Conservation (phyloP, 768 basidiomycete genomes). For the Crassisporium funariophilum region DNA sequence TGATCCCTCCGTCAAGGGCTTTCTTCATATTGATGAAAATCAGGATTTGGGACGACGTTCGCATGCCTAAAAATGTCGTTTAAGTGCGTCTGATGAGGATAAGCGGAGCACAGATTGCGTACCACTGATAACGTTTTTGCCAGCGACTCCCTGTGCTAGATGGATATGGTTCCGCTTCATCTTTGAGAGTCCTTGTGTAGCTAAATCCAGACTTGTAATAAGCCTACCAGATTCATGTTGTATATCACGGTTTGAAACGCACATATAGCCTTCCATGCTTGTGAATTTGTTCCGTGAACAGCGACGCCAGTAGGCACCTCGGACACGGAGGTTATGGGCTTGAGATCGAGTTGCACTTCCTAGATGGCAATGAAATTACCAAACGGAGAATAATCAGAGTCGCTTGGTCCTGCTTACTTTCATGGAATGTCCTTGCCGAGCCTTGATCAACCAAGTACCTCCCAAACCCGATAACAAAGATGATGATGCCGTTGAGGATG, state of each 20-base stretch:
- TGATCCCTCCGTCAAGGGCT: conserved; percentile 67
- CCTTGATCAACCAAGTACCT: conserved; percentile 82
- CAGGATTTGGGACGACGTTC: conserved; percentile 72
- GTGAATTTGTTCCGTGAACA: conserved; percentile 76
- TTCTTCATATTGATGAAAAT: conserved; percentile 80
- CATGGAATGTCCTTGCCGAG: conserved; percentile 89
- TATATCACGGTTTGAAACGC: conserved; percentile 14
- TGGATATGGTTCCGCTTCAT: conserved; percentile 95
- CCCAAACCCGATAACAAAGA: background rate
- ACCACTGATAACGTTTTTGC: conserved; percentile 77
- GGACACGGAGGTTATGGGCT: conserved; percentile 51
- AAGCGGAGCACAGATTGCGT: conserved; percentile 24
- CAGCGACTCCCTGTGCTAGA: conserved; percentile 76
- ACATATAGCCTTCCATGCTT: conserved; percentile 78
- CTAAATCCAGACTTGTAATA: conserved; percentile 36
- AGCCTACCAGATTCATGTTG: background rate
- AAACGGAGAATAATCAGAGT: background rate
- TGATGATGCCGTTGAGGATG: background rate
- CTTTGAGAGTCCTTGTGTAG: conserved; percentile 68
- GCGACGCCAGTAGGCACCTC: conserved; percentile 74
- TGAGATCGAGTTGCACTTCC: conserved; percentile 71
- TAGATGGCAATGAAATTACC: conserved; percentile 25
- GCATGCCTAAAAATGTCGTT: conserved; percentile 80
- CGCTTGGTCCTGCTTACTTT: conserved; percentile 65
- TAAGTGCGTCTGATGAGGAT: background rate